Evolutionary conservation across 768 basidiomycete species (phyloP).

Genomic region (Tricholoma sp.): DNA sequence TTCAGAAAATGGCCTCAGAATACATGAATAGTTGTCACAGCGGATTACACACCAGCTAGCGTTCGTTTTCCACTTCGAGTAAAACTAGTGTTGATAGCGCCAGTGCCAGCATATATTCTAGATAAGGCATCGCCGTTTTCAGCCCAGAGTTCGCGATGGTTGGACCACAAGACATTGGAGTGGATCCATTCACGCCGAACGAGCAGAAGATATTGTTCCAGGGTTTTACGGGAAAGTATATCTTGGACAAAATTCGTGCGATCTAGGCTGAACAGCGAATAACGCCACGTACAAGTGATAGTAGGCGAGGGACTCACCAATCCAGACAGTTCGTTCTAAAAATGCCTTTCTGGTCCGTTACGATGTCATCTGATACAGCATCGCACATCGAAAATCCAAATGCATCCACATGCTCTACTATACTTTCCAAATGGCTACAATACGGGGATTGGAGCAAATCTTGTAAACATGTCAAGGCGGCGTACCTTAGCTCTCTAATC

Average conservation of each 20-base stretch:
- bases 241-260: slow-evolving; percentile 98
- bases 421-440: slow-evolving; percentile 35
- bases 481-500: slow-evolving; percentile 63
- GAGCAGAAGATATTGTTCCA: slow-evolving; percentile 79
- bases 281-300: not conserved
- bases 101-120: slow-evolving; percentile 91
- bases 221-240: slow-evolving; percentile 75
- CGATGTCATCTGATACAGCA: slow-evolving; percentile 53
- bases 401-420: slow-evolving; percentile 62
- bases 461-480: not conserved
- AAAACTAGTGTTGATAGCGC: slow-evolving; percentile 92
- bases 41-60: slow-evolving; percentile 55
- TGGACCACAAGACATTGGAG: slow-evolving; percentile 67
- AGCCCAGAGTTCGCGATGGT: slow-evolving; percentile 94
- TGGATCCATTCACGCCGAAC: slow-evolving; percentile 74
- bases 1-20: slow-evolving; percentile 16
- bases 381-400: slow-evolving; percentile 88
- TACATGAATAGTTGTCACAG: slow-evolving; percentile 2
- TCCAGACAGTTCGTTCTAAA: slow-evolving; percentile 96
- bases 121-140: slow-evolving; percentile 94
- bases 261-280: slow-evolving; percentile 60
- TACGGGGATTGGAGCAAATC: not conserved
- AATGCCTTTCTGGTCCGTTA: slow-evolving; percentile 87
- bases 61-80: slow-evolving; percentile 94
- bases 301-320: slow-evolving; percentile 49